A percentile compares a stretch with the other conserved stretches of the same genome.
Conservation (phyloP, 176 grass and related monocot genomes). For the Guadua angustifolia region DNA sequence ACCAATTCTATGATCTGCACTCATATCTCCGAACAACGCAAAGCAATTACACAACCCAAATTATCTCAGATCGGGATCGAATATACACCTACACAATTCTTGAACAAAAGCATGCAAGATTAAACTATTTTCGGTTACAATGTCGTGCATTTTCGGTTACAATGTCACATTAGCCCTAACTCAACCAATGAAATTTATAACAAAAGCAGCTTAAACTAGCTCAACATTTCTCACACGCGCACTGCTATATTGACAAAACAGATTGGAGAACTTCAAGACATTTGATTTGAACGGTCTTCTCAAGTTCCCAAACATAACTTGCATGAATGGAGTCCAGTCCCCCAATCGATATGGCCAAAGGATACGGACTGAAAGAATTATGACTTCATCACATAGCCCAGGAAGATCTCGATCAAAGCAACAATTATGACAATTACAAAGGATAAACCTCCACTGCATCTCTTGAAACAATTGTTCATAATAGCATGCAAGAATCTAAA, state of each 20-base stretch:
- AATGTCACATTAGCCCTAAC: constrained; percentile 26
- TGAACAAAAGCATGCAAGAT: too few species aligned
- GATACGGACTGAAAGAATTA: constrained; percentile 39
- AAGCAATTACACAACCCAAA: too few species aligned
- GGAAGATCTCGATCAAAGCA: constrained; percentile 60
- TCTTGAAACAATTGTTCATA: constrained; percentile 6
- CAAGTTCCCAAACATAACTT: constrained; percentile 44
- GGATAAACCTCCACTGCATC: constrained; percentile 63
- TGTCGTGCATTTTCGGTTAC: constrained; percentile 48
- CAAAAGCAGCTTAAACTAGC: constrained; percentile 50
- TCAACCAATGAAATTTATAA: constrained; percentile 44
- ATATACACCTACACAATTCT: too few species aligned
- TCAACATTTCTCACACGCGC: constrained; percentile 43
- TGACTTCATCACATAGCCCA: constrained; percentile 73
- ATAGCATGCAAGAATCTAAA: constrained; percentile 2
- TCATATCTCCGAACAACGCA: too few species aligned
- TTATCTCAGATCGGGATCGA: too few species aligned
- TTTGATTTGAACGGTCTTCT: constrained; percentile 35
- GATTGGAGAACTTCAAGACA: constrained; percentile 42
- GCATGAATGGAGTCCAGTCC: constrained; percentile 38
- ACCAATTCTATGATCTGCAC: too few species aligned
- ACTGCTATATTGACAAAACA: constrained; percentile 60
- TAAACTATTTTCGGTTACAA: too few species aligned
- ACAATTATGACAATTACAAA: constrained; percentile 60
- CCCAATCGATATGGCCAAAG: constrained; percentile 29